These are phyloP conservation scores for Brassica nigra DNA, from an alignment of 345 rosid genomes.

Conservation along the genomic window DNA sequence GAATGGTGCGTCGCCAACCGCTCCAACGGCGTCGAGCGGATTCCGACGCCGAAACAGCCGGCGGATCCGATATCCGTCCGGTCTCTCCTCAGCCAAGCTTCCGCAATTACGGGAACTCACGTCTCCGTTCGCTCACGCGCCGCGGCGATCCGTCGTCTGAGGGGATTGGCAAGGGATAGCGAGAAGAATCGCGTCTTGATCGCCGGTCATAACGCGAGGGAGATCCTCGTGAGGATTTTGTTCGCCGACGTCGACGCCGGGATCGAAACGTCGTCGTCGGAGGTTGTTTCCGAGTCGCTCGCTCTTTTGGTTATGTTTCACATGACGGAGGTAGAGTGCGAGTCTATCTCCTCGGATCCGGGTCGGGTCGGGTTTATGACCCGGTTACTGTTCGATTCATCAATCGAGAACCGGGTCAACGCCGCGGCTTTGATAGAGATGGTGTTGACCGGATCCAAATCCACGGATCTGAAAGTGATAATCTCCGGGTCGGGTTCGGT, in stretches of 20 bases:
- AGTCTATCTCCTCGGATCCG: conserved; percentile 54
- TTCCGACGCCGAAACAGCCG: conserved; percentile 96
- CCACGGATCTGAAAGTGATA: conserved; percentile 61
- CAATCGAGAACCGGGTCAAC: conserved; percentile 70
- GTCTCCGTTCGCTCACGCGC: conserved; percentile 55
- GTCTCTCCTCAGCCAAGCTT: conserved; percentile 59
- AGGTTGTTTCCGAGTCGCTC: conserved; percentile 64
- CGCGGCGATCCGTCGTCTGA: conserved; percentile 74
- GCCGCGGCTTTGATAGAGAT: conserved; percentile 80
- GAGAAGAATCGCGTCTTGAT: conserved; percentile 77
- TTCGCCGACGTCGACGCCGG: conserved; percentile 45
- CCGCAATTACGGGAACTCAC: conserved; percentile 46
- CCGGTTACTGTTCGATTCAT: conserved; percentile 57
- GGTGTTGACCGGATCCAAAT: conserved; percentile 66
- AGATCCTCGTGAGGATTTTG: conserved; percentile 45
- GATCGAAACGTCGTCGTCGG: conserved; percentile 28
- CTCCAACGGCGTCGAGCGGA: conserved; percentile 73
- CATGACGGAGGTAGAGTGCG: conserved; percentile 67
- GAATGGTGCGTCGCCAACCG: conserved; percentile 97
- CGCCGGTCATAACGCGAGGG: conserved; percentile 61
- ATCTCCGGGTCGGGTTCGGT: conserved; percentile 57
- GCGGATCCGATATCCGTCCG: conserved; percentile 78
- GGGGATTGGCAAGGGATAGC: conserved; percentile 84
- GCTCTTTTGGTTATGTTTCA: conserved; percentile 66
- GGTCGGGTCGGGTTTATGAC: conserved; percentile 49